These are phyloP conservation scores for Plasmodium reichenowi DNA, from an alignment of 169 alveolate genomes.

Conservation along the genomic window DNA sequence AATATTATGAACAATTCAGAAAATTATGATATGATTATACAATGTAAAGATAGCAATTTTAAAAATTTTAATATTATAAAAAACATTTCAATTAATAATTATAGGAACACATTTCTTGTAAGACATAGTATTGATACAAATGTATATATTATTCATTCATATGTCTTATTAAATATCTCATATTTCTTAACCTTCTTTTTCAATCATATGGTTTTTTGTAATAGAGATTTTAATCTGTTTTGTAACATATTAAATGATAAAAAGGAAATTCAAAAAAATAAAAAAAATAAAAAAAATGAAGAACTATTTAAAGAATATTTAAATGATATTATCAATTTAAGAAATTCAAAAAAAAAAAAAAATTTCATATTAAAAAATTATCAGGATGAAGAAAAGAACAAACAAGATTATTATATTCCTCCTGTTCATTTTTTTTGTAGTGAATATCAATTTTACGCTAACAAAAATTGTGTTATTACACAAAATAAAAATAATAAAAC, in stretches of 20 bases:
- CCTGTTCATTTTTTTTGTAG: conserved; percentile 49
- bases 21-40: conserved; percentile 1
- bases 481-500: conserved; percentile 27
- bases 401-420: conserved; percentile 1
- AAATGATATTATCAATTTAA: conserved; percentile 22
- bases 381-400: conserved; percentile 14
- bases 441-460: conserved; percentile 64
- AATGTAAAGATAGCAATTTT: conserved; percentile 12
- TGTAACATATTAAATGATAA: conserved; percentile 28
- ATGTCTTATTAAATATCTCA: conserved; percentile 15
- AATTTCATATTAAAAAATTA: not conserved
- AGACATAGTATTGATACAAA: conserved; percentile 62
- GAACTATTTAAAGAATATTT: conserved; percentile 34
- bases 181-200: conserved; percentile 43
- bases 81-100: conserved; percentile 20
- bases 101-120: conserved; percentile 34
- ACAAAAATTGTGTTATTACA: conserved; percentile 30
- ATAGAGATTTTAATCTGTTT: conserved; percentile 52
- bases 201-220: conserved; percentile 47
- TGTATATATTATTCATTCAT: conserved; percentile 48
- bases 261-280: conserved; percentile 16
- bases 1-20: not conserved
- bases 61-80: conserved; percentile 45
- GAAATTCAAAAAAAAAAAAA: conserved; percentile 20
- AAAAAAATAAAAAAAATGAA: conserved; percentile 40